Conservation (phyloP, 2,329 filamentous ascomycete species). For the Verticillium isaacii region DNA sequence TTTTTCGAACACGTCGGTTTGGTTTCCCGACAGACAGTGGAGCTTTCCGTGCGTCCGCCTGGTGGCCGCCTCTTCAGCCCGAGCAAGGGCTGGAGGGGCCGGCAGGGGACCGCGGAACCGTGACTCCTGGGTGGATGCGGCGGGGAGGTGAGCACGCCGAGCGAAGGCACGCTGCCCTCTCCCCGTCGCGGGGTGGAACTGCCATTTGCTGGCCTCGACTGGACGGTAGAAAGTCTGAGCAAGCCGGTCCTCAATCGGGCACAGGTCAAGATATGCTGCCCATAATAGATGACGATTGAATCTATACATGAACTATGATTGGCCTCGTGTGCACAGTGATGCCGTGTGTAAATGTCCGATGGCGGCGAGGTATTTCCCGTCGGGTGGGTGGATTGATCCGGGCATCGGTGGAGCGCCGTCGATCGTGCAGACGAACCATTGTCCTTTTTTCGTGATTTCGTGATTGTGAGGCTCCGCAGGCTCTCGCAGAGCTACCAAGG, state of each 20-base stretch:
- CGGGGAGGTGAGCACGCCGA: background rate
- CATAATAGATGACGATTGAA: constrained; percentile 47
- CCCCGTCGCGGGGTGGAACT: constrained; percentile 5
- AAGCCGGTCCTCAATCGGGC: constrained; percentile 22
- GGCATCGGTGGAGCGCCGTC: background rate
- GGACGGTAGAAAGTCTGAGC: constrained; percentile 22
- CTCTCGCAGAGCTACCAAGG: no score
- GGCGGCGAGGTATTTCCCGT: background rate
- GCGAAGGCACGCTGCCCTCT: background rate
- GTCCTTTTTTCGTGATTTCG: no score
- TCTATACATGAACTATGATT: constrained; percentile 32
- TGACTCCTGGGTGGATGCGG: constrained; percentile 8
- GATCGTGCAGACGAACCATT: background rate
- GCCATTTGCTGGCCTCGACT: constrained; percentile 17
- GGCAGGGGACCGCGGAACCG: constrained; percentile 5
- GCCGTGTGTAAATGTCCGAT: background rate
- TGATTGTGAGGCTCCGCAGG: no score
- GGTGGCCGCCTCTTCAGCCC: background rate
- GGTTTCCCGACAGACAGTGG: background rate
- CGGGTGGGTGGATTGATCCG: background rate
- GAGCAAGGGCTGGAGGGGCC: constrained; percentile 1
- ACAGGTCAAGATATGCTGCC: constrained; percentile 13
- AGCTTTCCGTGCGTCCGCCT: background rate
- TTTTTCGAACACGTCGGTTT: constrained; percentile 8
- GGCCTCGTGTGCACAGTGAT: no score